phyloP scores from a whole-genome alignment of 2,329 filamentous ascomycete genomes.

The Cercospora sp. region DNA sequence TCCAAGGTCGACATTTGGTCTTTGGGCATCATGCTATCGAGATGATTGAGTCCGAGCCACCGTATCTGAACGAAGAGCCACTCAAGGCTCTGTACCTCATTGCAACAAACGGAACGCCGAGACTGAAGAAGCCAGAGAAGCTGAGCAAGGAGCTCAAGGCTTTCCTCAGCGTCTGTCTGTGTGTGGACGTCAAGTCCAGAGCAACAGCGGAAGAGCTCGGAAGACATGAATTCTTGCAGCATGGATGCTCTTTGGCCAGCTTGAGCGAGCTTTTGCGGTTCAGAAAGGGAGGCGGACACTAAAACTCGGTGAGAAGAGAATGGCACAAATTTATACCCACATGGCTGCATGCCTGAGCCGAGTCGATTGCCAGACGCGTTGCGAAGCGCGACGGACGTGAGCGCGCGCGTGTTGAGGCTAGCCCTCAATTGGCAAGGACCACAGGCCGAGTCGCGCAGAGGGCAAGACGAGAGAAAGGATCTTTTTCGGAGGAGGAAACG shows the following conservation, averaged over 20 bases:
- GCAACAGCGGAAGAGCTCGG: constrained; percentile 89
- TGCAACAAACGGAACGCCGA: constrained; percentile 93
- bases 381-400: background rate
- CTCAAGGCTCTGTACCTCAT: constrained; percentile 97
- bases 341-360: background rate
- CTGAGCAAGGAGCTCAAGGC: constrained; percentile 96
- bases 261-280: constrained; percentile 86
- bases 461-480: background rate
- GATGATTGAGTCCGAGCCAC: constrained; percentile 98
- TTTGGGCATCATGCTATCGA: constrained; percentile 98
- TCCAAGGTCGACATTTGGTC: constrained; percentile 99
- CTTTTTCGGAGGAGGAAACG: background rate
- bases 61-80: constrained; percentile 96
- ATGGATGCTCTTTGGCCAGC: constrained; percentile 79
- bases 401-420: background rate
- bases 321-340: background rate
- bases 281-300: constrained; percentile 65
- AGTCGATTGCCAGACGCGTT: background rate
- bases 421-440: background rate
- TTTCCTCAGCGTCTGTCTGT: constrained; percentile 93
- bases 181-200: constrained; percentile 92
- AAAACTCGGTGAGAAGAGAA: constrained; percentile 2
- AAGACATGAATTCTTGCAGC: constrained; percentile 90
- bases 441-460: background rate
- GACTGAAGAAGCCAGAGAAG: constrained; percentile 97